Evolutionary conservation across 2,329 filamentous ascomycete species (phyloP).

Genomic region (Immersiporthe knoxdaviesiana): DNA sequence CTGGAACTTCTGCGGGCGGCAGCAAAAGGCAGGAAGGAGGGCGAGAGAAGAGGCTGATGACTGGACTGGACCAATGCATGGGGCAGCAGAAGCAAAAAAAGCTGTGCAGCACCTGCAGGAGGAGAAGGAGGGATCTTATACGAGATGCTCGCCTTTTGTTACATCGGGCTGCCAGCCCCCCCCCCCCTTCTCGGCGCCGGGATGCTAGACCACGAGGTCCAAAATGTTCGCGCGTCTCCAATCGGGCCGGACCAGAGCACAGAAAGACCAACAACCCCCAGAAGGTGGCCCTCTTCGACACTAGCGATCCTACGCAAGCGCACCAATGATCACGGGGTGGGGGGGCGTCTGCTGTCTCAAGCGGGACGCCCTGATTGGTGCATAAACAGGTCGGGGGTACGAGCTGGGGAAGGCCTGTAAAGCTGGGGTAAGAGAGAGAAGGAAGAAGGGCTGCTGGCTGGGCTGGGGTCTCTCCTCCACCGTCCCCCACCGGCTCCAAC

Average conservation of each 20-base stretch:
- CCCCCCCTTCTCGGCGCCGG: background rate
- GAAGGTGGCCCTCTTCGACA: background rate
- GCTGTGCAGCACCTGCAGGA: background rate
- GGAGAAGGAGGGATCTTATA: background rate
- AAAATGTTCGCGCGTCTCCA: background rate
- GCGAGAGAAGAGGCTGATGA: background rate
- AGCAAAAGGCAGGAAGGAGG: background rate
- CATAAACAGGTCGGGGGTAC: background rate
- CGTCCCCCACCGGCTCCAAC: too few relatives aligned
- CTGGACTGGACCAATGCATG: background rate
- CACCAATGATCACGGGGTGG: background rate
- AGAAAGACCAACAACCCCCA: background rate
- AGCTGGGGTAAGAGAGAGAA: background rate
- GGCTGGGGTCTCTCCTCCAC: too few relatives aligned
- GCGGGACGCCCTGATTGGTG: background rate
- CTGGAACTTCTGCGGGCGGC: too few relatives aligned
- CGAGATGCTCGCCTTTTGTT: background rate
- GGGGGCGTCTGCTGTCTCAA: background rate
- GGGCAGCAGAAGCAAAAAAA: background rate
- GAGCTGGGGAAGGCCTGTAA: background rate
- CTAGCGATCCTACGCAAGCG: background rate
- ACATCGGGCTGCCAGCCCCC: background rate
- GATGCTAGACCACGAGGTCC: background rate
- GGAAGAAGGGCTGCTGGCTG: background rate
- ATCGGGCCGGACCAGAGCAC: background rate